Percentiles rank a stretch among this genome's conserved stretches.
These are phyloP conservation scores for Isabelozyma pseudorhagii DNA, from an alignment of 805 yeast species.

Conservation along the genomic window DNA sequence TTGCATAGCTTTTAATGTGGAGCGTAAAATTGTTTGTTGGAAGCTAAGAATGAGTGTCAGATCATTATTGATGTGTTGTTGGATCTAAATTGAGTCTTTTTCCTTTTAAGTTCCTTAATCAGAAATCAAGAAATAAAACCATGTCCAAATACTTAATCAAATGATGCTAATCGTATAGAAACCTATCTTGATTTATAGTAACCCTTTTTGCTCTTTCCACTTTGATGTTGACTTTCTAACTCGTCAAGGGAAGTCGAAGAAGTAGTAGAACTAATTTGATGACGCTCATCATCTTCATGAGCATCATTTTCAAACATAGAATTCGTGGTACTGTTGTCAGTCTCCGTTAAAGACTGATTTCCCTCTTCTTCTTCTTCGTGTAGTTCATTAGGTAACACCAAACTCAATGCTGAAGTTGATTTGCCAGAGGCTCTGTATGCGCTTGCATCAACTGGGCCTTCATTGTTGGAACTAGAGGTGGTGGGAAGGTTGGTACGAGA, in stretches of 20 bases:
- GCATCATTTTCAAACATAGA: constrained; percentile 33
- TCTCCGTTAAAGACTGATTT: constrained; percentile 16
- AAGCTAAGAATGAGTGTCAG: no score
- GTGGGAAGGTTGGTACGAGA: constrained; percentile 15
- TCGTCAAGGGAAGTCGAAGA: constrained; percentile 38
- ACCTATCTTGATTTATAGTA: not conserved
- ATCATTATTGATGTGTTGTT: no score
- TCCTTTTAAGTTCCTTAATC: no score
- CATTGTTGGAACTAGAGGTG: constrained; percentile 3
- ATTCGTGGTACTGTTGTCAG: constrained; percentile 35
- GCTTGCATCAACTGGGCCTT: constrained; percentile 5
- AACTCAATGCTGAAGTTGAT: constrained; percentile 8
- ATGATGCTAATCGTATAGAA: not conserved
- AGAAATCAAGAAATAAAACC: no score
- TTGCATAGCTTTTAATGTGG: no score
- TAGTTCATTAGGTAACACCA: constrained; percentile 2
- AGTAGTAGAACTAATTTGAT: constrained; percentile 26
- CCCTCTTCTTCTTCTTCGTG: constrained; percentile 10
- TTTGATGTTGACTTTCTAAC: not conserved
- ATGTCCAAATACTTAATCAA: no score
- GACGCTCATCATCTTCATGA: constrained; percentile 18
- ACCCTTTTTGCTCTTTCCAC: not conserved
- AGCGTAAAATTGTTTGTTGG: no score
- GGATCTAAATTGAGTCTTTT: no score
- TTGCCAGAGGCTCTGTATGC: constrained; percentile 6